phyloP scores from a whole-genome alignment of 768 basidiomycete species.

The Podaxis sp. region DNA sequence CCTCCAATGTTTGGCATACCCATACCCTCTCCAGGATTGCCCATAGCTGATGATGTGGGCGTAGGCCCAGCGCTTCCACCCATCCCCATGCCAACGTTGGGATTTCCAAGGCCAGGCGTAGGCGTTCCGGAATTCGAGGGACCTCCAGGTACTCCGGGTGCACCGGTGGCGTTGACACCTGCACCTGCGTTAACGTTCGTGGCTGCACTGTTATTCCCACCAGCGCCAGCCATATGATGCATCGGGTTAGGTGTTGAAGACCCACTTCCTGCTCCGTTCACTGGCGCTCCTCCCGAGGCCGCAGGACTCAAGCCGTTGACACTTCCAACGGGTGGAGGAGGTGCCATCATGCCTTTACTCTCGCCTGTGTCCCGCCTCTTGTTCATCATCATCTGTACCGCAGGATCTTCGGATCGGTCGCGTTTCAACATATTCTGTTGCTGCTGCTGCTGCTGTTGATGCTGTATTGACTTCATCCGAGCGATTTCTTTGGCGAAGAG shows the following conservation, averaged over 20 bases:
- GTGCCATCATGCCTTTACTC: conserved; percentile 46
- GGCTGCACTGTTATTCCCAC: conserved; percentile 18
- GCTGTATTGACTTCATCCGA: conserved; percentile 22
- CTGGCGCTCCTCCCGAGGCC: conserved; percentile 14
- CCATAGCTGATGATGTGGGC: conserved; percentile 21
- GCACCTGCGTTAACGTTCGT: neutral
- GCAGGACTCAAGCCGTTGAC: conserved; percentile 28
- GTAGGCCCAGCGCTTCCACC: conserved; percentile 12
- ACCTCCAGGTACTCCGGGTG: neutral
- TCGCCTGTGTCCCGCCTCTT: conserved; percentile 76
- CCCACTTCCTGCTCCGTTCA: conserved; percentile 12
- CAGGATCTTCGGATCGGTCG: conserved; percentile 52
- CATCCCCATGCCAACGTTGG: conserved; percentile 1
- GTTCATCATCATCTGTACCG: conserved; percentile 32
- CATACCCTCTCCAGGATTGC: conserved; percentile 20
- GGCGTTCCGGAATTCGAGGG: conserved; percentile 16
- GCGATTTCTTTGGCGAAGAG: conserved; percentile 64
- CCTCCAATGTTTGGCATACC: conserved; percentile 13
- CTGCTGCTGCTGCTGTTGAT: conserved; percentile 25
- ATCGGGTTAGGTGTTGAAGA: conserved; percentile 17
- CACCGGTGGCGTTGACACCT: neutral
- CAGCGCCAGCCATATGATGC: conserved; percentile 18
- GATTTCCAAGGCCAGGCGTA: conserved; percentile 16
- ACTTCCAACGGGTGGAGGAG: conserved; percentile 26
- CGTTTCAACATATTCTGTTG: conserved; percentile 46